Conservation (phyloP, 257 asterid species). For the Solanum lignicaule region DNA sequence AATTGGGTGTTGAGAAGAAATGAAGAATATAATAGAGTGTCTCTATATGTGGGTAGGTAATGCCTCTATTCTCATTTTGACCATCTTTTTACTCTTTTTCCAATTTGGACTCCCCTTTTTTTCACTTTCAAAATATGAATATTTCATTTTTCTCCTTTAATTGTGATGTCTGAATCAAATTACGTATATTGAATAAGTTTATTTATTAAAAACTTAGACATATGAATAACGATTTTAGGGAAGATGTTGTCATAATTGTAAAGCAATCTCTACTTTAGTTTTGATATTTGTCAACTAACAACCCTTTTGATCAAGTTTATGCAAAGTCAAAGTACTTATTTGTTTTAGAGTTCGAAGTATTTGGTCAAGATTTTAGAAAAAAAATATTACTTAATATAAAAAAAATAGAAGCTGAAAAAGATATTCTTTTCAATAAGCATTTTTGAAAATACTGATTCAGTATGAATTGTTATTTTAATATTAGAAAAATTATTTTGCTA, state of each 20-base stretch:
- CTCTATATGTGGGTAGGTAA: not conserved
- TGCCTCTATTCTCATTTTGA: not conserved
- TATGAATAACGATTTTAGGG: not conserved
- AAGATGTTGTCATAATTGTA: not conserved
- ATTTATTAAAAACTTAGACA: not conserved
- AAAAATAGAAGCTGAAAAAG: not conserved
- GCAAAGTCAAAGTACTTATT: not conserved
- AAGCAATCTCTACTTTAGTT: not conserved
- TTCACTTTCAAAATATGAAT: not conserved
- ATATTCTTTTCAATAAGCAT: not conserved
- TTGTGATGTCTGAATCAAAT: no score
- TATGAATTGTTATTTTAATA: no score
- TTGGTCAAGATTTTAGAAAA: not conserved
- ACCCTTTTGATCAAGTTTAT: not conserved
- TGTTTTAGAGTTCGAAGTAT: not conserved
- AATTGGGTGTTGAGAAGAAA: not conserved
- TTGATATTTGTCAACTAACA: not conserved
- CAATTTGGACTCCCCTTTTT: not conserved
- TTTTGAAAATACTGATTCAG: no score
- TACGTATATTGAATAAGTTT: not conserved
- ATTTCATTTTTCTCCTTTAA: no score
- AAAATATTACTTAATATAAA: accelerated
- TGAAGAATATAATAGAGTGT: not conserved
- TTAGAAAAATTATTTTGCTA: no score
- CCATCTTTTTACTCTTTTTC: not conserved